Base-by-base conservation (phyloP, 305 asterid species). In the Solanum hybrid region DNA sequence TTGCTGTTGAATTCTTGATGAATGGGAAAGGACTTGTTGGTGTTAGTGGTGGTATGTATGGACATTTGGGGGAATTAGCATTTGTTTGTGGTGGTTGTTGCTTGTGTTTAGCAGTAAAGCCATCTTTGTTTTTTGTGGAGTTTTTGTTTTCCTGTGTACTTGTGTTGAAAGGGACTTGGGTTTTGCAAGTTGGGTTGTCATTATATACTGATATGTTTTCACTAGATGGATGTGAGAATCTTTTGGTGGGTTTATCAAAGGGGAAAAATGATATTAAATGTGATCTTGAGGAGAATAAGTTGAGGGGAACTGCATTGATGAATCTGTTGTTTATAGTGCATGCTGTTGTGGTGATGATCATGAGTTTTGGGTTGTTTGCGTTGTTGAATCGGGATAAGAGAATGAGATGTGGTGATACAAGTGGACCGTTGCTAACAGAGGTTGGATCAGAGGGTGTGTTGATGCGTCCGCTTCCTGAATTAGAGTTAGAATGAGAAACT, bases 141-240 rank as follows among this genome's bases (percentile, higher is more conserved):
- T 93, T 92, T 92, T 40, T 94, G 93, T 88, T 96, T 91, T 95
- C 97, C 2, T 93, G 90, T 38, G 95, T 95, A 81, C 88, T 95
- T 89, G 87, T 95, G 84, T 91, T 96, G 95, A 95, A 96, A 93
- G 97, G 96, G 32, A 93, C 94, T 87, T 96, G 99, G 98, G 95
- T 93, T 42, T 36, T 96, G 94, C 99, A 96, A 92, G 94, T 91
- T 88, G 99, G 98, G 4, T 80, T 96, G 6, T 91, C 95, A 1
- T 91, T 95, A 56, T 96, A 95, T 90, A 94, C 95, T 19, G 97
- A 95, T 92, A 85, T 90, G 24, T 95, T 96, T 91, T 90, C 92
- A 82, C 88, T 93, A 78, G 92, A 92, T 90, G 98, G 98, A 40
- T 96, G 99, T 93, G 91, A 89, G 8, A 94, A 93, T 92, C 91